These are phyloP conservation scores for Eimeria tenella DNA, from an alignment of 169 alveolate genomes.

Conservation along the genomic window DNA sequence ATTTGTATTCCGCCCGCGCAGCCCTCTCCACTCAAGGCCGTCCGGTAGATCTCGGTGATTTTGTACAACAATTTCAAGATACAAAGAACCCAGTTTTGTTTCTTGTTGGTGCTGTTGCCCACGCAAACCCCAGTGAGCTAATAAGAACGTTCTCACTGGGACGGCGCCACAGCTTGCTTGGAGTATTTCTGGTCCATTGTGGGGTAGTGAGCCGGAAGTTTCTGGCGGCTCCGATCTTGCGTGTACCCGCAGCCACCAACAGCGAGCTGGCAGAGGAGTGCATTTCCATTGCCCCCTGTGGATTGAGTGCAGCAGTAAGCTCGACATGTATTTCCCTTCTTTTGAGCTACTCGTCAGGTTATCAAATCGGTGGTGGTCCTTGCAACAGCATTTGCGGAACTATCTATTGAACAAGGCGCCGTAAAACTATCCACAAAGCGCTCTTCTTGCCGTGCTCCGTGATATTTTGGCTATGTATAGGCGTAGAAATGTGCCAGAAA, in stretches of 20 bases:
- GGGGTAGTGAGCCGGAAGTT: not conserved
- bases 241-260: slow-evolving; percentile 54
- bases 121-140: slow-evolving; percentile 84
- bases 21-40: slow-evolving; percentile 64
- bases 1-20: not conserved
- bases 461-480: too few relatives aligned
- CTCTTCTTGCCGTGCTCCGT: too few relatives aligned
- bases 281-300: slow-evolving; percentile 86
- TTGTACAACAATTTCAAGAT: slow-evolving; percentile 66
- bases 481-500: too few relatives aligned
- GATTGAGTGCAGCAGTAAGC: slow-evolving; percentile 87
- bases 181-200: not conserved
- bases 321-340: not conserved
- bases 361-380: too few relatives aligned
- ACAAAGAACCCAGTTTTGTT: slow-evolving; percentile 81
- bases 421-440: too few relatives aligned
- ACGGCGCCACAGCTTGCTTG: too few relatives aligned
- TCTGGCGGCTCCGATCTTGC: not conserved
- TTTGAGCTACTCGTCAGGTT: too few relatives aligned
- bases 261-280: slow-evolving; percentile 83
- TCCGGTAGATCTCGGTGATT: slow-evolving; percentile 60
- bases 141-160: not conserved
- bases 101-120: slow-evolving; percentile 89
- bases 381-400: too few relatives aligned
- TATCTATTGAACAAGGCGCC: too few relatives aligned